These are phyloP conservation scores for Aquilaria sinensis DNA, from an alignment of 345 rosid genomes.

Conservation along the genomic window DNA sequence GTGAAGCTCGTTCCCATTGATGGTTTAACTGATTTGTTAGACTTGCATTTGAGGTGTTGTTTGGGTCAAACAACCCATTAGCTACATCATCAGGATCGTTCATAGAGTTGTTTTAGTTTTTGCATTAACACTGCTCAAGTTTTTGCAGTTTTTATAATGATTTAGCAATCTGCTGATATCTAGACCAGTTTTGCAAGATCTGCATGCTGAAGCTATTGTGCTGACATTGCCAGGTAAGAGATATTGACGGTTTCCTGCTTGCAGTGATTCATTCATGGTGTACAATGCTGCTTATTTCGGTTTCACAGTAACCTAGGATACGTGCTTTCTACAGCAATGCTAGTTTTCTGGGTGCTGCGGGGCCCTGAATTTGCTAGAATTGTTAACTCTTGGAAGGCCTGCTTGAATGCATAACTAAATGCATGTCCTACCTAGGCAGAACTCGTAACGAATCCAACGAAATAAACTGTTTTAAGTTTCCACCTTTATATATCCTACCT, in stretches of 20 bases:
- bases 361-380: conserved; percentile 96
- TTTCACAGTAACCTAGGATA: neutral
- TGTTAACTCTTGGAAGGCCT: conserved; percentile 78
- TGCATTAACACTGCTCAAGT: too few species aligned
- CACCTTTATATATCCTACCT: conserved; percentile 5
- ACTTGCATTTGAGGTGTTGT: too few species aligned
- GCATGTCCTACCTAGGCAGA: neutral
- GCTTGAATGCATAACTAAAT: conserved; percentile 36
- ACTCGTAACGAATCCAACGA: conserved; percentile 9
- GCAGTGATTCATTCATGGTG: conserved; percentile 98
- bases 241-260: conserved; percentile 95
- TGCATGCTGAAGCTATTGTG: conserved; percentile 85
- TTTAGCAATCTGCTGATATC: neutral
- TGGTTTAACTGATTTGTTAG: too few species aligned
- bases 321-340: neutral
- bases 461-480: conserved; percentile 8
- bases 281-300: neutral
- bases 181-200: conserved; percentile 47
- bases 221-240: conserved; percentile 91
- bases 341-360: conserved; percentile 32
- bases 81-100: too few species aligned
- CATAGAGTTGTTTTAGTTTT: too few species aligned
- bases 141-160: too few species aligned
- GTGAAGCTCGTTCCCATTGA: too few species aligned
- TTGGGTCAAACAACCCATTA: too few species aligned